Percentiles rank a stretch among this genome's conserved stretches.
Conservation (phyloP, 2,329 filamentous ascomycete genomes). For the Penicillium olsonii region DNA sequence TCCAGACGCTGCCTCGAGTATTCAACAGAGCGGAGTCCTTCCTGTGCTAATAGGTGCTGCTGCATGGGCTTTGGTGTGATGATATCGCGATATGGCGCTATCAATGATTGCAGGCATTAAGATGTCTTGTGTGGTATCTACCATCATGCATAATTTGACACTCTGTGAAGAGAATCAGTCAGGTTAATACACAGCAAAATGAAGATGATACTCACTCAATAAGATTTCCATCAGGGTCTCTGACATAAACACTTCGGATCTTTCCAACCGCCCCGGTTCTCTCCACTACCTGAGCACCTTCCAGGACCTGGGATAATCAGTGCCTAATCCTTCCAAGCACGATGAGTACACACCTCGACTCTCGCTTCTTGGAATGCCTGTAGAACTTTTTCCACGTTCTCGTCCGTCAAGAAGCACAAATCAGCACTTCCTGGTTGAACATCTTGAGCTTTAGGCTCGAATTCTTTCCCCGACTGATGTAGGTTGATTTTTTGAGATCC, state of each 20-base stretch:
- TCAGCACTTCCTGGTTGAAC: conserved; percentile 61
- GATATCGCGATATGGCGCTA: neutral
- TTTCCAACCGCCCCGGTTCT: conserved; percentile 59
- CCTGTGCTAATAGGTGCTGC: neutral
- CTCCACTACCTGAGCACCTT: conserved; percentile 54
- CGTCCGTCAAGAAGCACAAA: conserved; percentile 60
- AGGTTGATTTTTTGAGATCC: conserved; percentile 64
- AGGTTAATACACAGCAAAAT: neutral
- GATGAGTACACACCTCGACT: conserved; percentile 38
- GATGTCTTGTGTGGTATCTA: neutral
- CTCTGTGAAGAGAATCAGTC: neutral
- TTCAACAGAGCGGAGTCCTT: conserved; percentile 1
- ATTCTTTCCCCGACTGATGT: conserved; percentile 59
- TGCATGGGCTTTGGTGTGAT: conserved; percentile 1
- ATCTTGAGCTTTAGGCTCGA: conserved; percentile 59
- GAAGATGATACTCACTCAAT: conserved; percentile 56
- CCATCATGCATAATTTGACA: conserved; percentile 13
- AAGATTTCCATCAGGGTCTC: conserved; percentile 64
- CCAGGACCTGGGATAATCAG: conserved; percentile 36
- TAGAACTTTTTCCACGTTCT: conserved; percentile 52
- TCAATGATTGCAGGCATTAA: neutral
- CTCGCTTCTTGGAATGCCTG: conserved; percentile 41
- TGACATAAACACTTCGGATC: conserved; percentile 60
- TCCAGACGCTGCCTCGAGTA: neutral
- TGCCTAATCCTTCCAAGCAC: neutral